These are phyloP conservation scores for Cucurbita pepo DNA, from an alignment of 306 rosid genomes.

Conservation along the genomic window DNA sequence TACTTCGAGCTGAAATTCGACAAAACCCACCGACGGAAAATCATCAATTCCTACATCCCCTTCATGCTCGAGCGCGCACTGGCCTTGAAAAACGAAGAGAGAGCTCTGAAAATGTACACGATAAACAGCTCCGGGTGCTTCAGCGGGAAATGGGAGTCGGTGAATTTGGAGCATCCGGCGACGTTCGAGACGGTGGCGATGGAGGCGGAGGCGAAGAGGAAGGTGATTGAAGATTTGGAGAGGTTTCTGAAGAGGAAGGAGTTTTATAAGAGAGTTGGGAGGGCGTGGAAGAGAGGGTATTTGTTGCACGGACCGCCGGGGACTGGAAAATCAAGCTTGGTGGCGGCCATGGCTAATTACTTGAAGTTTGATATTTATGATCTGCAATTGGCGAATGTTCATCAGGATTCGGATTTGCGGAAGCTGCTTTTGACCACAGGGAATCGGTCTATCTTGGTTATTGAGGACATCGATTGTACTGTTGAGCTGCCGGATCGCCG, in stretches of 20 bases:
- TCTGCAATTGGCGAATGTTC: slow-evolving; percentile 45
- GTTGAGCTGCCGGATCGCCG: slow-evolving; percentile 55
- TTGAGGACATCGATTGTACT: slow-evolving; percentile 84
- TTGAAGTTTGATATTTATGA: slow-evolving; percentile 79
- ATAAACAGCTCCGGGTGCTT: slow-evolving; percentile 15
- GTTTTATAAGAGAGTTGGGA: slow-evolving; percentile 63
- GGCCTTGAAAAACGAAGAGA: slow-evolving; percentile 25
- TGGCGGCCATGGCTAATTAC: slow-evolving; percentile 85
- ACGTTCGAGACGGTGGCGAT: slow-evolving; percentile 69
- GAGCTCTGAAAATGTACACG: slow-evolving; percentile 57
- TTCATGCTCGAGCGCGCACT: slow-evolving; percentile 33
- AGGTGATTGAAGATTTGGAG: slow-evolving; percentile 38
- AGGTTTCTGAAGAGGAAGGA: slow-evolving; percentile 65
- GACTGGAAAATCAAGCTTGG: slow-evolving; percentile 79
- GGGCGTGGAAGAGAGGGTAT: slow-evolving; percentile 91
- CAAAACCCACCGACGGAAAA: slow-evolving; percentile 27
- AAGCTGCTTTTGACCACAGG: slow-evolving; percentile 50
- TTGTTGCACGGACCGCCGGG: slow-evolving; percentile 81
- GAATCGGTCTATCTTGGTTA: slow-evolving; percentile 68
- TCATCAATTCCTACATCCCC: slow-evolving; percentile 31
- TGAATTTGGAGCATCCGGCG: slow-evolving; percentile 72
- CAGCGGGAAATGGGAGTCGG: slow-evolving; percentile 48
- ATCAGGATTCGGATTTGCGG: slow-evolving; percentile 58
- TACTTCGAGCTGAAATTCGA: slow-evolving; percentile 50
- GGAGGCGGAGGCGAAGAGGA: slow-evolving; percentile 34